Conservation (phyloP, 2,329 filamentous ascomycete genomes). For the Xylariomycetidae sp. region DNA sequence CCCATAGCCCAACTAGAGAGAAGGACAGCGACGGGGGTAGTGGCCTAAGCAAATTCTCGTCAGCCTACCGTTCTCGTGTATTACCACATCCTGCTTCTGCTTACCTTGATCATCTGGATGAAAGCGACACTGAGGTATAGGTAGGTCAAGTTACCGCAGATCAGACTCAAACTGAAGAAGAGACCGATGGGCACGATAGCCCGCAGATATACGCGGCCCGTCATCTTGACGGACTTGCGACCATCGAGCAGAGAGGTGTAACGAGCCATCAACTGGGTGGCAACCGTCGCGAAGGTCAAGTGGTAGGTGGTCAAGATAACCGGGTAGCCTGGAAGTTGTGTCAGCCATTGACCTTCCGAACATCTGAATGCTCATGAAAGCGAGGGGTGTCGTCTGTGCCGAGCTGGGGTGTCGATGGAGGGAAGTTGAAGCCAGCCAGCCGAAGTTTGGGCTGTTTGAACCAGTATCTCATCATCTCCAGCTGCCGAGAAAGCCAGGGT, state of each 20-base stretch:
- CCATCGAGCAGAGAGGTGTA: conserved; percentile 88
- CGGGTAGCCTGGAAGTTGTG: conserved; percentile 49
- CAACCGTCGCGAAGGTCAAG: conserved; percentile 82
- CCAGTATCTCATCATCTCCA: conserved; percentile 1
- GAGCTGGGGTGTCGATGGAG: too few relatives aligned
- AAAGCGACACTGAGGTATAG: conserved; percentile 93
- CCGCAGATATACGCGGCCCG: conserved; percentile 82
- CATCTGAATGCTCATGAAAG: too few relatives aligned
- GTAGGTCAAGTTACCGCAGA: conserved; percentile 94
- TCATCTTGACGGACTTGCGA: conserved; percentile 96
- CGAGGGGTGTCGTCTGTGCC: too few relatives aligned
- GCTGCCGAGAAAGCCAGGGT: too few relatives aligned
- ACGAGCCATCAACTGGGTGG: conserved; percentile 88
- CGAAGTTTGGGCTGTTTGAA: not conserved
- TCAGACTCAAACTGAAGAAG: conserved; percentile 93
- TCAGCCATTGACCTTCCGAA: conserved; percentile 5
- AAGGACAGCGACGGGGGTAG: conserved; percentile 88
- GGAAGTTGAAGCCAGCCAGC: conserved; percentile 49
- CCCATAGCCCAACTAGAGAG: conserved; percentile 84
- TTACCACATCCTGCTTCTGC: conserved; percentile 1
- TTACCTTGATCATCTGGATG: conserved; percentile 98
- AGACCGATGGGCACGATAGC: conserved; percentile 92
- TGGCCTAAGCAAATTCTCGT: conserved; percentile 54
- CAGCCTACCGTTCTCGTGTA: conserved; percentile 4
- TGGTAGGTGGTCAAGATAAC: conserved; percentile 95